Evolutionary conservation across 2,329 filamentous ascomycete species (phyloP).

Genomic region (Aureobasidium sp.): DNA sequence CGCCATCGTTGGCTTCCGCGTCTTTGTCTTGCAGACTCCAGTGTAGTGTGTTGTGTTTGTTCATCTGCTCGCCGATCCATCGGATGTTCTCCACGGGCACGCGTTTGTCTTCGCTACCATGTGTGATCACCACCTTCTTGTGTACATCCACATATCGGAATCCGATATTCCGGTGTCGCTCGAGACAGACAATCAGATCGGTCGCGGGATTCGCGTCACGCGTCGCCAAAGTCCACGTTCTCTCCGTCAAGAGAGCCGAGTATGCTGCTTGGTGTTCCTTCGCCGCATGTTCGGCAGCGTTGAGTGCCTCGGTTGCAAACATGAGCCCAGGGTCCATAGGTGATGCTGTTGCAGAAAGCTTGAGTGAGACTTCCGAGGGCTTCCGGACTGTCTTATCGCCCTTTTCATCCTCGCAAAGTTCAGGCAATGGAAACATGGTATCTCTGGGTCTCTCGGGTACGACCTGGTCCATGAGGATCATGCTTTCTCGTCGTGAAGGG

Average conservation of each 20-base stretch:
- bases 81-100: conserved; percentile 92
- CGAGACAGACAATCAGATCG: conserved; percentile 84
- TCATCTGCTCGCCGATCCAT: conserved; percentile 93
- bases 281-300: conserved; percentile 53
- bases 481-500: conserved; percentile 34
- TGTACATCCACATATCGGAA: conserved; percentile 97
- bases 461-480: conserved; percentile 42
- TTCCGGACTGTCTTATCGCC: conserved; percentile 14
- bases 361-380: conserved; percentile 21
- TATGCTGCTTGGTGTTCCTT: conserved; percentile 67
- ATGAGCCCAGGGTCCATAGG: conserved; percentile 36
- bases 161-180: conserved; percentile 81
- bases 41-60: conserved; percentile 16
- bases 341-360: conserved; percentile 24
- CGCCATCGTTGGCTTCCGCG: conserved; percentile 13
- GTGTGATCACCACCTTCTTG: conserved; percentile 82
- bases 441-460: conserved; percentile 29
- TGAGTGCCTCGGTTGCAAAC: conserved; percentile 24
- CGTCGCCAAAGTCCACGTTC: conserved; percentile 90
- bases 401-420: conserved; percentile 18
- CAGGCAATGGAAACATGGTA: conserved; percentile 22
- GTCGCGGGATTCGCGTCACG: conserved; percentile 88
- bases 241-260: conserved; percentile 77
- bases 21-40: conserved; percentile 4
- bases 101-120: conserved; percentile 80